Conservation (phyloP, 495 filamentous ascomycete species). For the Penicillium malachiteum region DNA sequence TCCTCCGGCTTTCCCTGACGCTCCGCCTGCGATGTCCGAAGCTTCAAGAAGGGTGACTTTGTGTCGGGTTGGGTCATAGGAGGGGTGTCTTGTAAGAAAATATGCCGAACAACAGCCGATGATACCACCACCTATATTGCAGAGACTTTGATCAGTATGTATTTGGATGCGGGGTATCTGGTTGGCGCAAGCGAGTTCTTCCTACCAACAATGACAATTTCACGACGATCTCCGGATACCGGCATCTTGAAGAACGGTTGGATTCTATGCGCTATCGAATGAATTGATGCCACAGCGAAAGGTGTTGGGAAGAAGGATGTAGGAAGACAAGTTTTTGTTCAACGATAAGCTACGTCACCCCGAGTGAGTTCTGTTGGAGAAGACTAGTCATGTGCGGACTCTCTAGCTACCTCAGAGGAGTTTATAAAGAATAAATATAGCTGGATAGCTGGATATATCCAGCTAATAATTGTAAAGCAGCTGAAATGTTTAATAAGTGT, state of each 20-base stretch:
- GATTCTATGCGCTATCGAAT: slow-evolving; percentile 15
- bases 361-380: neutral
- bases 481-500: slow-evolving; percentile 1
- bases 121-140: slow-evolving; percentile 76
- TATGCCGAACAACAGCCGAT: slow-evolving; percentile 95
- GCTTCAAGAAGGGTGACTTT: slow-evolving; percentile 88
- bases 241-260: slow-evolving; percentile 35
- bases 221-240: slow-evolving; percentile 42
- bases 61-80: slow-evolving; percentile 72
- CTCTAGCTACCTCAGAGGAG: neutral
- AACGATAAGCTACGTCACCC: slow-evolving; percentile 25
- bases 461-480: neutral
- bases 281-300: slow-evolving; percentile 30
- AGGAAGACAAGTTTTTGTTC: neutral
- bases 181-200: slow-evolving; percentile 11
- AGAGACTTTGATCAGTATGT: slow-evolving; percentile 13
- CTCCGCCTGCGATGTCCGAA: slow-evolving; percentile 80
- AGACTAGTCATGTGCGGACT: slow-evolving; percentile 27
- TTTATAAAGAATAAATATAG: too few relatives aligned
- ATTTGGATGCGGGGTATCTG: slow-evolving; percentile 30
- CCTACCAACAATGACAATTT: slow-evolving; percentile 71
- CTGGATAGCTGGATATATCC: too few relatives aligned
- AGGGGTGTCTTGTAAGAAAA: slow-evolving; percentile 85
- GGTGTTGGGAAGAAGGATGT: slow-evolving; percentile 2
- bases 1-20: slow-evolving; percentile 93